Percentiles rank a stretch among this genome's conserved stretches.
phyloP scores from a whole-genome alignment of 2,329 filamentous ascomycete species.

The Fusarium denticulatum region DNA sequence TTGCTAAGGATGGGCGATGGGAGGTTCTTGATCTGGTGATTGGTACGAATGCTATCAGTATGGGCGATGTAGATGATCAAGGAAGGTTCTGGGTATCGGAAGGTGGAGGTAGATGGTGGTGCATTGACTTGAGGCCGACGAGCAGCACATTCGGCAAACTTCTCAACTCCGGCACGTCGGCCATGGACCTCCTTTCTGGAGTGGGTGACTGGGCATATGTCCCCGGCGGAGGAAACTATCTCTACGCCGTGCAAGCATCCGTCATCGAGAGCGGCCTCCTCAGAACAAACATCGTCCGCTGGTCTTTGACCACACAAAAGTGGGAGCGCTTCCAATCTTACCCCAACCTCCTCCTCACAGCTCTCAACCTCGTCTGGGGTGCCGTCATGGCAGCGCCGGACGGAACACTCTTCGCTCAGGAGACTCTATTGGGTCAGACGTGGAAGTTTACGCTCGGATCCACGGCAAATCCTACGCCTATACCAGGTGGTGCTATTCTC shows the following conservation, averaged over 20 bases:
- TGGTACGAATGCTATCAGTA: neutral
- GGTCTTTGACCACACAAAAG: neutral
- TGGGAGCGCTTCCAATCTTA: conserved; percentile 2
- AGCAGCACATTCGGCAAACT: neutral
- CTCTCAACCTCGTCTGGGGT: conserved; percentile 10
- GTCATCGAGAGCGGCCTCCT: neutral
- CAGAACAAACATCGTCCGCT: conserved; percentile 19
- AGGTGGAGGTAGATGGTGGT: conserved; percentile 13
- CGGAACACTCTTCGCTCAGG: conserved; percentile 10
- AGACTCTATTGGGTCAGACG: neutral
- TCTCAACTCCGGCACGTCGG: neutral
- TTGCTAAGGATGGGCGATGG: conserved; percentile 15
- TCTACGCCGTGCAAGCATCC: conserved; percentile 25
- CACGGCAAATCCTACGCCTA: neutral
- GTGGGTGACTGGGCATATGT: conserved; percentile 32
- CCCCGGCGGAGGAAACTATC: conserved; percentile 23
- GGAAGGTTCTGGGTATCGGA: conserved; percentile 27
- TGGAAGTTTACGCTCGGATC: conserved; percentile 14
- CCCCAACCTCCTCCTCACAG: neutral
- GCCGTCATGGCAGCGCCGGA: neutral
- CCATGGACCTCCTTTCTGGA: neutral
- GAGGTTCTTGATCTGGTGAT: neutral
- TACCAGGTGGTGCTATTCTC: conserved; percentile 3
- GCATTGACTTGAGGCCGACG: conserved; percentile 5
- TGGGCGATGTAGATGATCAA: conserved; percentile 28